These are phyloP conservation scores for Paramecium primaurelia DNA, from an alignment of 73 alveolate genomes.

Conservation along the genomic window DNA sequence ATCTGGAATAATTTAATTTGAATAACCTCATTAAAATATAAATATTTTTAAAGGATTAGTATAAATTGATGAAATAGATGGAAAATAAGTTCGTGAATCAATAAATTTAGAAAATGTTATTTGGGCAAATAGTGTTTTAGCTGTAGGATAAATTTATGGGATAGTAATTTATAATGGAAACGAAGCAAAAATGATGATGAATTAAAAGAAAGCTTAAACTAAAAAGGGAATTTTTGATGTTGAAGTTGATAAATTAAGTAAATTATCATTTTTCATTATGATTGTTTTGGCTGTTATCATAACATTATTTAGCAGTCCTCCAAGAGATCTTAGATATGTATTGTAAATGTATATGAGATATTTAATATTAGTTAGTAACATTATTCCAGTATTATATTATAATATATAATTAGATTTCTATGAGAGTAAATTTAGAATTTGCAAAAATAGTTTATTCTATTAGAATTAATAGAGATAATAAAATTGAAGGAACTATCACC, in stretches of 20 bases:
- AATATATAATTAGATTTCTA: conserved; percentile 73
- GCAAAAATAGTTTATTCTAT: conserved; percentile 86
- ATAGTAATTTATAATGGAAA: conserved; percentile 90
- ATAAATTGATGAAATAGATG: conserved; percentile 5
- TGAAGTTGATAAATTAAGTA: conserved; percentile 78
- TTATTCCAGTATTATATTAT: conserved; percentile 79
- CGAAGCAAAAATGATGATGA: conserved; percentile 91
- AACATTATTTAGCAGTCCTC: conserved; percentile 61
- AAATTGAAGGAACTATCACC: conserved; percentile 87
- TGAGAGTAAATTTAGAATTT: conserved; percentile 94
- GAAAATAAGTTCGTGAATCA: conserved; percentile 13
- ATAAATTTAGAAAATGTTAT: conserved; percentile 80
- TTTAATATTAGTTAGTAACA: conserved; percentile 80
- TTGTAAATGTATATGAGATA: conserved; percentile 69
- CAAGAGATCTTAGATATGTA: neutral
- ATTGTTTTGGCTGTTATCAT: conserved; percentile 59
- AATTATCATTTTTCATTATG: conserved; percentile 73
- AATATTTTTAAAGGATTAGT: conserved; percentile 77
- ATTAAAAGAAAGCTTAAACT: conserved; percentile 76
- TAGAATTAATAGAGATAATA: conserved; percentile 71
- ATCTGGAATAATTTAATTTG: conserved; percentile 14
- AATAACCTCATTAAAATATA: conserved; percentile 73
- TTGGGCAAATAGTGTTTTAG: conserved; percentile 93
- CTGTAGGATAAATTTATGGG: conserved; percentile 73
- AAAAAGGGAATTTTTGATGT: conserved; percentile 89